These are phyloP conservation scores for Psilocybe cubensis DNA, from an alignment of 768 basidiomycete genomes.

Conservation along the genomic window DNA sequence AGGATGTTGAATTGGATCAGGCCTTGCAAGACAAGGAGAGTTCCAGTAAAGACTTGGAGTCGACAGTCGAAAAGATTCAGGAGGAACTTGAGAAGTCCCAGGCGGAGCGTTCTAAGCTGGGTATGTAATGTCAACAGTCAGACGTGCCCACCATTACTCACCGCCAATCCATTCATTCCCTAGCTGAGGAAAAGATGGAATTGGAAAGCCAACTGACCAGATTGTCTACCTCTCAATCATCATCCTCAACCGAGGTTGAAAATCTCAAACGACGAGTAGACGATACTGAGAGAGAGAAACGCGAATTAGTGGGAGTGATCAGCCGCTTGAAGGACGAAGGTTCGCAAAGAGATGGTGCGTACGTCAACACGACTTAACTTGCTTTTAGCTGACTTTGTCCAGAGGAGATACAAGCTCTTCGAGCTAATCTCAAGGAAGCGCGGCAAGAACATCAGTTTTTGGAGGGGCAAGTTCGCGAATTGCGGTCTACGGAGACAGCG, in stretches of 20 bases:
- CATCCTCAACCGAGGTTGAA: constrained; percentile 66
- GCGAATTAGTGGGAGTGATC: constrained; percentile 82
- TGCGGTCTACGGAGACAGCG: constrained; percentile 75
- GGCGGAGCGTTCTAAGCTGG: constrained; percentile 67
- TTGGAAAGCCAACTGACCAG: constrained; percentile 60
- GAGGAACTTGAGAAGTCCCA: constrained; percentile 59
- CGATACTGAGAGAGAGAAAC: constrained; percentile 87
- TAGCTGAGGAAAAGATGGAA: constrained; percentile 40
- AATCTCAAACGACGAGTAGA: constrained; percentile 63
- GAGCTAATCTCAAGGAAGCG: constrained; percentile 71
- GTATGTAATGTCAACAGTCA: constrained; percentile 41
- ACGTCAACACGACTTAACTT: background rate
- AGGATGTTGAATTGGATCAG: constrained; percentile 86
- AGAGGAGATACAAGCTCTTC: constrained; percentile 78
- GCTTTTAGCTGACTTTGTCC: constrained; percentile 13
- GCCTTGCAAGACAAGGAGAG: constrained; percentile 79
- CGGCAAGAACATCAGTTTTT: constrained; percentile 72
- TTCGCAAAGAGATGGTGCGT: constrained; percentile 72
- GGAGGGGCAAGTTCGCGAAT: constrained; percentile 71
- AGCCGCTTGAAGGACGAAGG: constrained; percentile 82
- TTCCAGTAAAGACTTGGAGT: constrained; percentile 58
- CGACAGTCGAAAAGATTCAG: constrained; percentile 51
- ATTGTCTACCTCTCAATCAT: constrained; percentile 60
- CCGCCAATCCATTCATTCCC: constrained; percentile 20
- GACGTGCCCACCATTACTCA: constrained; percentile 21